These are phyloP conservation scores for Fusarium tricinctum DNA, from an alignment of 2,329 filamentous ascomycete species.

Conservation along the genomic window DNA sequence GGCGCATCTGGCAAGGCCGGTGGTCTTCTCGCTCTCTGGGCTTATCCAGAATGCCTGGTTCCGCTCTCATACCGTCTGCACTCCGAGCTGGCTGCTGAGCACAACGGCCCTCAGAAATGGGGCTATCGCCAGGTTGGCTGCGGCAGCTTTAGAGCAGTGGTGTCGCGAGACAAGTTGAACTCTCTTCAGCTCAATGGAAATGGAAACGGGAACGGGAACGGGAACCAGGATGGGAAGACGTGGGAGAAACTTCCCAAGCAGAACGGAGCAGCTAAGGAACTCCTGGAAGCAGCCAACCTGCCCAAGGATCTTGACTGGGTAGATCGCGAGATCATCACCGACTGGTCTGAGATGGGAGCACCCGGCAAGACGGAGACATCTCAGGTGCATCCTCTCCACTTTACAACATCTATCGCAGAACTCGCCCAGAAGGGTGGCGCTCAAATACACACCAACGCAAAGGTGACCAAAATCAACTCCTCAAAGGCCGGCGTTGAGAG, in stretches of 20 bases:
- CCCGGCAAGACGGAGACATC: conserved; percentile 81
- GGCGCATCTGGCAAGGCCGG: conserved; percentile 96
- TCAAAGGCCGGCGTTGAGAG: conserved; percentile 66
- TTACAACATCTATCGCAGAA: conserved; percentile 86
- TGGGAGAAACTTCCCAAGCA: conserved; percentile 76
- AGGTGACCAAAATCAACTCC: conserved; percentile 76
- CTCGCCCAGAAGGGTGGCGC: conserved; percentile 79
- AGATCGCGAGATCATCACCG: conserved; percentile 72
- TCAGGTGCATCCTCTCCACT: conserved; percentile 93
- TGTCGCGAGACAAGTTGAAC: conserved; percentile 55
- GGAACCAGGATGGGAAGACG: conserved; percentile 55
- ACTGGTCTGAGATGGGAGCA: conserved; percentile 85
- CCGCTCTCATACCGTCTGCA: conserved; percentile 89
- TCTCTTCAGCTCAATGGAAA: conserved; percentile 45
- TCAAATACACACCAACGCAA: conserved; percentile 74
- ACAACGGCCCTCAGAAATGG: conserved; percentile 84
- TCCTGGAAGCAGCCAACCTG: conserved; percentile 71
- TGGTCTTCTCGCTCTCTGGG: conserved; percentile 90
- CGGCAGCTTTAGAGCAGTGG: conserved; percentile 67
- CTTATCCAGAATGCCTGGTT: conserved; percentile 87
- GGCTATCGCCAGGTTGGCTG: conserved; percentile 86
- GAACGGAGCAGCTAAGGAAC: conserved; percentile 61
- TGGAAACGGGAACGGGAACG: no score
- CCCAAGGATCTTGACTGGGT: conserved; percentile 90
- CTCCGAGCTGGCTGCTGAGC: conserved; percentile 84